Evolutionary conservation across 73 alveolate species (phyloP).

Genomic region (Stentor coeruleus): DNA sequence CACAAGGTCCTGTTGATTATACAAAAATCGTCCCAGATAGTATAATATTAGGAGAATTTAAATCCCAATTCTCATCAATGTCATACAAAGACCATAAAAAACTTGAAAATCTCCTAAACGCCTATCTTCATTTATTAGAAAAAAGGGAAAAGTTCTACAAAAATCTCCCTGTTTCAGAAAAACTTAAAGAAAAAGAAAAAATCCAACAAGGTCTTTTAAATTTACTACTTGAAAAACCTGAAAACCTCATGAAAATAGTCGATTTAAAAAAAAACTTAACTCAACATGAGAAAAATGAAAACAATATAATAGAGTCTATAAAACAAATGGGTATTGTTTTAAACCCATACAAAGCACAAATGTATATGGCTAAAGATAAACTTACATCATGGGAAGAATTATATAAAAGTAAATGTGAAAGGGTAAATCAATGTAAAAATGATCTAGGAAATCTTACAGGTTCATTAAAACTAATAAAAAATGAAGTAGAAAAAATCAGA

Average conservation of each 20-base stretch:
- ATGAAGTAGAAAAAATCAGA: neutral
- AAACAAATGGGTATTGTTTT: neutral
- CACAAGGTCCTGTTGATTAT: no score
- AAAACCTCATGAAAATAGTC: neutral
- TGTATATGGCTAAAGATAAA: neutral
- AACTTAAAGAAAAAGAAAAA: neutral
- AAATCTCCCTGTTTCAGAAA: neutral
- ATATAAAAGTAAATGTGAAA: neutral
- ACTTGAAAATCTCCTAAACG: constrained; percentile 5
- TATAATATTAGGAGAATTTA: neutral
- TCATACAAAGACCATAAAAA: neutral
- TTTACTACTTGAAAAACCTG: neutral
- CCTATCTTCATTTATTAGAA: neutral
- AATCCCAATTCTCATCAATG: neutral
- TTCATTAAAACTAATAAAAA: no score
- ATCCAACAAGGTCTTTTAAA: neutral
- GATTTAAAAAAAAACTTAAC: no score
- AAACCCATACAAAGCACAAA: neutral
- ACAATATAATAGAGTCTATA: neutral
- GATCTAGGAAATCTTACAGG: neutral
- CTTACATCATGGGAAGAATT: neutral
- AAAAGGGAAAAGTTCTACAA: neutral
- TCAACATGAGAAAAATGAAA: neutral
- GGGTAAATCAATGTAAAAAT: no score
- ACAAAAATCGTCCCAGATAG: neutral